Evolutionary conservation across 345 rosid species (phyloP), one percentile per base, ranked within the genome.

Genomic region (Murraya paniculata): DNA sequence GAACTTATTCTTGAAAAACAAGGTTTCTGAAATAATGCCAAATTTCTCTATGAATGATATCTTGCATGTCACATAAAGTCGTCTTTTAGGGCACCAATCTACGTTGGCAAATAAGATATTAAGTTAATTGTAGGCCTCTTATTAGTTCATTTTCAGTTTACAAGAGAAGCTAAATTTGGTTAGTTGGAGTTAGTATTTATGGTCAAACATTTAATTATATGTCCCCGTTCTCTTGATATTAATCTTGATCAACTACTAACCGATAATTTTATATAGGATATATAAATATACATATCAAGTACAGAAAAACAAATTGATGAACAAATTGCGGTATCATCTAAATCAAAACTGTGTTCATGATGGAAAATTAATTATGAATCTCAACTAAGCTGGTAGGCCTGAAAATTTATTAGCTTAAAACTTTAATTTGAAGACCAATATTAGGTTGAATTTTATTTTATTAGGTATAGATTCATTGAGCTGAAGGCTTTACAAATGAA

Each of bases 1-100:
- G 81, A 79, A 80, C 68, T 76, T 73, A 90, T 79, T 80, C 97
- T 90, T 90, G 59, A 66, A 78, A 72, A 79, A 66, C 84, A 88
- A 86, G 91, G 81, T 84, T 88, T 82, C 75, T 14, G 2, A n/a
- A 11, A 74, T 36, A 19, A 35, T 68, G 9, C 27, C 71, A 62
- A 64, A 58, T 35, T 71, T 74, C 28, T 48, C 36, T 31, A 41
- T 28, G 31, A 3, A 13, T 75, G 67, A 68, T 89, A 74, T 76
- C 86, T 62, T 89, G 77, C 83, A 80, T 72, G 50, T 80, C 85
- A 84, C 89, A 82, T 81, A 80, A 84, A 84, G 86, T 77, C 6
- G 73, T 22, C 71, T 65, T 61, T 68, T 66, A 4, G 9, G 6
- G 27, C 59, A 64, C 33, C 31, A 59, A 71, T 53, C 31, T 38